Evolutionary conservation across 202 grass and related monocot species (phyloP).

Genomic region (Hordeum pubiflorum): DNA sequence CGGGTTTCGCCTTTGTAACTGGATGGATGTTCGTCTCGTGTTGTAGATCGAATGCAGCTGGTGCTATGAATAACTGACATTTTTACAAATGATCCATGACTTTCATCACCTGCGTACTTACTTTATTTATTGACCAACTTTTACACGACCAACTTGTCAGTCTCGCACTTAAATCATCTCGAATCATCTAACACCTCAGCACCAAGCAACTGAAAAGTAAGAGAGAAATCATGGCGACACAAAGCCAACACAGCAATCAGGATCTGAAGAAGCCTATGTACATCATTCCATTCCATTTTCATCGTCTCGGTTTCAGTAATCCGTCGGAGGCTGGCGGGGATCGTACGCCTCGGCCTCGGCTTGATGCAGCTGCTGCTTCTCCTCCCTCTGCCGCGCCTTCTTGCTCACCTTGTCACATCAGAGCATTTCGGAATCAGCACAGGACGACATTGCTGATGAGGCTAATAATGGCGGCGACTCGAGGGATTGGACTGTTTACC

Average conservation of each 20-base stretch:
- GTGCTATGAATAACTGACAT: background rate
- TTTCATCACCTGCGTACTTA: background rate
- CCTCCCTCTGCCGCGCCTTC: slow-evolving; percentile 40
- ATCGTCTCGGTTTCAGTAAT: slow-evolving; percentile 32
- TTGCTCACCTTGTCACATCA: slow-evolving; percentile 54
- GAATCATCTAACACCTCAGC: background rate
- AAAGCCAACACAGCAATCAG: background rate
- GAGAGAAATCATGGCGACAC: background rate
- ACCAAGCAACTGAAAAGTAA: background rate
- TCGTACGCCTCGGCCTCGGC: slow-evolving; percentile 18
- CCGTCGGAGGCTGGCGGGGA: slow-evolving; percentile 39
- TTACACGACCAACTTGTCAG: background rate
- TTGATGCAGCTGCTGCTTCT: slow-evolving; percentile 32
- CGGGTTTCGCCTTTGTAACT: background rate
- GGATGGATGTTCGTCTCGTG: background rate
- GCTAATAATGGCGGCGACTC: background rate
- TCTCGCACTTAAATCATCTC: background rate
- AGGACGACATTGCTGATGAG: background rate
- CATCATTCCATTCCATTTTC: background rate
- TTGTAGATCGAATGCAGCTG: background rate
- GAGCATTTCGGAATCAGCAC: background rate
- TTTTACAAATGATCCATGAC: background rate
- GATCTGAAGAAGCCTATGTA: slow-evolving; percentile 31
- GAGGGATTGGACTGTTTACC: slow-evolving; percentile 24
- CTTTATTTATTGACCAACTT: background rate